phyloP scores from a whole-genome alignment of 768 basidiomycete genomes.

The Mycena epipterygia region DNA sequence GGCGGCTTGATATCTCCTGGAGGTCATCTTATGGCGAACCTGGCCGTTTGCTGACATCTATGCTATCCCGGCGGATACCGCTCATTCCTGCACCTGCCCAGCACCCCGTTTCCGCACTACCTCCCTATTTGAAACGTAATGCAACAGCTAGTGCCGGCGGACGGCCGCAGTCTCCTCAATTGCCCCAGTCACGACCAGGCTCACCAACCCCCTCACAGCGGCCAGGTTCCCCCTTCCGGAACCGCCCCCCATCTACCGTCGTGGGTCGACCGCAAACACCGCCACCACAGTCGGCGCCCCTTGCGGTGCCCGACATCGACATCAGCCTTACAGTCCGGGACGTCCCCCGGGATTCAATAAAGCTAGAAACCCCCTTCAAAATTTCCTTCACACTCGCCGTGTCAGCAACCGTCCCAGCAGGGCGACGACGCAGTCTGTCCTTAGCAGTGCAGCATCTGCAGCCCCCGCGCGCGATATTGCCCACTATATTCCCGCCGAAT shows the following conservation, averaged over 20 bases:
- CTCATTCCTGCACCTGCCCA: conserved; percentile 55
- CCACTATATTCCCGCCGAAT: conserved; percentile 29
- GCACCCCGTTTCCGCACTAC: conserved; percentile 79
- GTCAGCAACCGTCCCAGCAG: conserved; percentile 57
- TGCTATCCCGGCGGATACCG: conserved; percentile 87
- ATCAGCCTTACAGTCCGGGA: conserved; percentile 69
- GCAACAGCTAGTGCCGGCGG: conserved; percentile 49
- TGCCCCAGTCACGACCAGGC: conserved; percentile 63
- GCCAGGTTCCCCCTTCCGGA: conserved; percentile 59
- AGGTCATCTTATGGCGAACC: conserved; percentile 87
- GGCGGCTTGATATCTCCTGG: conserved; percentile 93
- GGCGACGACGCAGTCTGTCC: conserved; percentile 56
- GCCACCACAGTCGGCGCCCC: conserved; percentile 37
- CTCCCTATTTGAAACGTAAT: conserved; percentile 78
- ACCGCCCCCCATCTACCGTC: conserved; percentile 56
- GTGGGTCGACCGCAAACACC: conserved; percentile 52
- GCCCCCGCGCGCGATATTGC: conserved; percentile 48
- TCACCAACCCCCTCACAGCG: conserved; percentile 65
- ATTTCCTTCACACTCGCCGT: conserved; percentile 68
- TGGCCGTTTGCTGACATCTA: conserved; percentile 89
- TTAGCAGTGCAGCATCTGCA: conserved; percentile 79
- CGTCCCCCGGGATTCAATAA: conserved; percentile 59
- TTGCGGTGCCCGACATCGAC: conserved; percentile 60
- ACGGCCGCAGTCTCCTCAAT: conserved; percentile 72
- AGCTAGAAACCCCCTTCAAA: conserved; percentile 71